Evolutionary conservation across 2,329 filamentous ascomycete genomes (phyloP).

Genomic region (Ceratocystis huliohia): DNA sequence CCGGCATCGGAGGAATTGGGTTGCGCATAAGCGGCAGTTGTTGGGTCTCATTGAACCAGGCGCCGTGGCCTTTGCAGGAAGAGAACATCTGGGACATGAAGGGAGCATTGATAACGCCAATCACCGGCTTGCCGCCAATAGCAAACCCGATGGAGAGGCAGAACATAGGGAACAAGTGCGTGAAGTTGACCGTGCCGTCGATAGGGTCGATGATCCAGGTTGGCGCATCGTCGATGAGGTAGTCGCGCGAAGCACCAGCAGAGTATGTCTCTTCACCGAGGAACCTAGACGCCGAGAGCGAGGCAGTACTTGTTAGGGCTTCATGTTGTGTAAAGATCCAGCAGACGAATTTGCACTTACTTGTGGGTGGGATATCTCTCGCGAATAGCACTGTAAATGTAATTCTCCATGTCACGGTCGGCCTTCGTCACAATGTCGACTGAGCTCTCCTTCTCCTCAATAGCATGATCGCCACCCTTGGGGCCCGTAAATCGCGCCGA

Average conservation of each 20-base stretch:
- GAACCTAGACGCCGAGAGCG: slow-evolving; percentile 38
- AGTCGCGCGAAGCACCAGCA: slow-evolving; percentile 51
- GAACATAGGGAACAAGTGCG: slow-evolving; percentile 69
- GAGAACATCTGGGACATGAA: slow-evolving; percentile 58
- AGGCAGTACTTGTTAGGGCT: background rate
- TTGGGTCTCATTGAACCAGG: slow-evolving; percentile 55
- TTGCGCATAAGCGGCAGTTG: slow-evolving; percentile 50
- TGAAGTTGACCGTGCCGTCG: slow-evolving; percentile 71
- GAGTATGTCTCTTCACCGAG: slow-evolving; percentile 68
- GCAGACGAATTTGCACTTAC: slow-evolving; percentile 32
- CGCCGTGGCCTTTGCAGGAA: slow-evolving; percentile 51
- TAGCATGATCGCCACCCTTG: slow-evolving; percentile 21
- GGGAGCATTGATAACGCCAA: slow-evolving; percentile 62
- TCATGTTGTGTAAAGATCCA: background rate
- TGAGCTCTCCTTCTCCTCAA: slow-evolving; percentile 55
- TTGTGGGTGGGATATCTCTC: slow-evolving; percentile 52
- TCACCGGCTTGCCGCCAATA: slow-evolving; percentile 44
- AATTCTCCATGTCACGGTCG: slow-evolving; percentile 46
- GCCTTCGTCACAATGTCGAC: slow-evolving; percentile 70
- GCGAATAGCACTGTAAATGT: slow-evolving; percentile 31
- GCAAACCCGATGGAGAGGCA: slow-evolving; percentile 65
- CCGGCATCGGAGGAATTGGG: slow-evolving; percentile 50
- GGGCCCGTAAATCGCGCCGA: slow-evolving; percentile 36
- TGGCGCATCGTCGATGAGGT: slow-evolving; percentile 49
- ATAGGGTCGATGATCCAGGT: slow-evolving; percentile 70